Percentiles rank a stretch among this genome's conserved stretches.
These are phyloP conservation scores for Cymodocea nodosa DNA, from an alignment of 116 monocot genomes.

Conservation along the genomic window DNA sequence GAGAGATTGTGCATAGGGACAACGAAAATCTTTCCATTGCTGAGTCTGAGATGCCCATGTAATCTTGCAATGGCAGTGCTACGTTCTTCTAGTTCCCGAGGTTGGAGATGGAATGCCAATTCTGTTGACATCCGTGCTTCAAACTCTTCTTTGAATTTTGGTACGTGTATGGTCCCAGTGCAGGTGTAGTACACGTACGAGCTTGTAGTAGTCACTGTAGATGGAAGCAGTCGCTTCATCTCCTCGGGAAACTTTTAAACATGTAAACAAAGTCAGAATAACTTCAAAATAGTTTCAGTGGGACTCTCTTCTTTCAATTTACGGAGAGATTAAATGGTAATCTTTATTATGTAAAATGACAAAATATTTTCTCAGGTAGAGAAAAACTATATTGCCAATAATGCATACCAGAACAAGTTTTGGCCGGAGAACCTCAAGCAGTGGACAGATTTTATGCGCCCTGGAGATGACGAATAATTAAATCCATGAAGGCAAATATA, in stretches of 20 bases:
- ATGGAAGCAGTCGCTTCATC: conserved; percentile 11
- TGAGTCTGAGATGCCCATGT: conserved; percentile 27
- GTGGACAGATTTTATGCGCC: conserved; percentile 2
- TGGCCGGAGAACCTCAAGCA: conserved; percentile 11
- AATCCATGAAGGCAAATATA: not conserved
- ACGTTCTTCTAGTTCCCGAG: conserved; percentile 21
- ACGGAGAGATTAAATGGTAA: too few relatives aligned
- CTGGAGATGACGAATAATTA: not conserved
- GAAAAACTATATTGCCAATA: not conserved
- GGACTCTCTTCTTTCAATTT: too few relatives aligned
- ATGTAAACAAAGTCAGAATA: too few relatives aligned
- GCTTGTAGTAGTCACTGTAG: not conserved
- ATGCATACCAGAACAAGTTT: conserved; percentile 10
- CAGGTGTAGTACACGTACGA: conserved; percentile 36
- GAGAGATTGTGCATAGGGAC: conserved; percentile 9
- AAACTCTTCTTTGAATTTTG: conserved; percentile 21
- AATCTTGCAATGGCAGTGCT: conserved; percentile 60
- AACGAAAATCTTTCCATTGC: conserved; percentile 38
- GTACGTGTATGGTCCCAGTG: conserved; percentile 24
- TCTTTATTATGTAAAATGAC: not conserved
- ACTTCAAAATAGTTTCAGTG: too few relatives aligned
- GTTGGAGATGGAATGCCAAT: conserved; percentile 48
- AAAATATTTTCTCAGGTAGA: too few relatives aligned
- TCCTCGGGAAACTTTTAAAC: conserved; percentile 43
- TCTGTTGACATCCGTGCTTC: conserved; percentile 34